These are phyloP conservation scores for Pseudozyma tsukubaensis DNA, from an alignment of 1,284 basidiomycete genomes.

Conservation along the genomic window DNA sequence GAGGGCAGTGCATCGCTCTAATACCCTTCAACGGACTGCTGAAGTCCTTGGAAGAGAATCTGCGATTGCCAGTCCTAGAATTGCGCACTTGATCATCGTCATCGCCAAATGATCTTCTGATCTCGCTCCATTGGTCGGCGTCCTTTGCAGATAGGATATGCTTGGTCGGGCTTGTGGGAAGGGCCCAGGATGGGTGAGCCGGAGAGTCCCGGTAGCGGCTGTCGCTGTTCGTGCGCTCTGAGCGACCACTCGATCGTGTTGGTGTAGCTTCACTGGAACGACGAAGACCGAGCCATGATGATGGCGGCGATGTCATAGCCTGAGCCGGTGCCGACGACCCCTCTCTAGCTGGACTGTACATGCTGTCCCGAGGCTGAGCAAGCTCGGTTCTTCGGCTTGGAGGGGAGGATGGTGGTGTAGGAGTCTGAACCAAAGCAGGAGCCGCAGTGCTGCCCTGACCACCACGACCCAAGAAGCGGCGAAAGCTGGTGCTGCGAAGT, in stretches of 20 bases:
- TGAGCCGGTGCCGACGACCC: neutral
- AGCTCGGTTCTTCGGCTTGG: constrained; percentile 12
- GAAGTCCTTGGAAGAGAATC: neutral
- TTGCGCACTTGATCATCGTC: neutral
- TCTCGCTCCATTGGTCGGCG: neutral
- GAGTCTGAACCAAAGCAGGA: neutral
- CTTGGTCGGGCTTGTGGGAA: constrained; percentile 3
- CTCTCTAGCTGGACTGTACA: constrained; percentile 11
- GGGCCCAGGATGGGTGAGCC: neutral
- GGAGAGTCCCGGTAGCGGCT: constrained; percentile 2
- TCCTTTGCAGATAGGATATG: neutral
- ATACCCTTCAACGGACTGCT: neutral
- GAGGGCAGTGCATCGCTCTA: neutral
- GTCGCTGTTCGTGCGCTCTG: constrained; percentile 6
- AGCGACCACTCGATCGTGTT: constrained; percentile 9
- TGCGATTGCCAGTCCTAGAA: neutral
- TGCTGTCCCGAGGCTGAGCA: constrained; percentile 1
- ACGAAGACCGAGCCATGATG: constrained; percentile 12
- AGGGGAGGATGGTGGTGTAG: constrained; percentile 5
- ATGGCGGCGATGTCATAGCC: constrained; percentile 17
- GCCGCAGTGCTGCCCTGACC: neutral
- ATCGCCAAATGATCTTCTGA: neutral
- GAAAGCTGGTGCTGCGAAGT: constrained; percentile 35
- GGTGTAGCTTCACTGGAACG: constrained; percentile 35
- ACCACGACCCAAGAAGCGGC: constrained; percentile 24